Conservation (phyloP, 208 protist species). For the Wallacemonas rigidus region DNA sequence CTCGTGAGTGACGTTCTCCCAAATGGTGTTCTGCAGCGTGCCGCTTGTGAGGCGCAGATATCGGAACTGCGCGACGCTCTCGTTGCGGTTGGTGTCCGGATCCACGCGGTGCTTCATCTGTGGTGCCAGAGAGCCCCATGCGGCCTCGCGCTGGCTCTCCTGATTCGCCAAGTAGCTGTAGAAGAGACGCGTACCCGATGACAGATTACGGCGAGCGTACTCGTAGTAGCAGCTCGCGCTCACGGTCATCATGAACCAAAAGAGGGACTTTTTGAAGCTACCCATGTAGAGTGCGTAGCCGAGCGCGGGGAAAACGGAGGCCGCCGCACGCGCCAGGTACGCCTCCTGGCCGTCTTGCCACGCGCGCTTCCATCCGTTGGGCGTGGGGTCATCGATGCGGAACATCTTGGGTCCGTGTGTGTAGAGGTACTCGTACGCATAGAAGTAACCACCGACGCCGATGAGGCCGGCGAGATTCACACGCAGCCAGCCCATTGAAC, state of each 20-base stretch:
- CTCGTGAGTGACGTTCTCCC: constrained; percentile 79
- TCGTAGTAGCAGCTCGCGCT: constrained; percentile 64
- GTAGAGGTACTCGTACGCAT: constrained; percentile 89
- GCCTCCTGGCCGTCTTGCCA: constrained; percentile 76
- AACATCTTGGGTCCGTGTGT: constrained; percentile 75
- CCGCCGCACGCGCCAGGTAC: constrained; percentile 63
- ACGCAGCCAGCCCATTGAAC: constrained; percentile 55
- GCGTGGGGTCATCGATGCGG: constrained; percentile 69
- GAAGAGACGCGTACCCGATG: constrained; percentile 69
- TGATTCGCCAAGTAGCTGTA: constrained; percentile 77
- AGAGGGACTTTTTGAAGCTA: constrained; percentile 66
- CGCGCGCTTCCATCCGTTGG: constrained; percentile 72
- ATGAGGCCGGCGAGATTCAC: constrained; percentile 72
- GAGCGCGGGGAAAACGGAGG: constrained; percentile 69
- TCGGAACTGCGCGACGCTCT: constrained; percentile 70
- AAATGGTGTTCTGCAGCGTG: constrained; percentile 72
- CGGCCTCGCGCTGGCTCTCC: constrained; percentile 62
- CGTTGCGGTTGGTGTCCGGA: constrained; percentile 80
- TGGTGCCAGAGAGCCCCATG: constrained; percentile 68
- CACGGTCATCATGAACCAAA: constrained; percentile 62
- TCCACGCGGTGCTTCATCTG: constrained; percentile 69
- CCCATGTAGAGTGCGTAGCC: constrained; percentile 85
- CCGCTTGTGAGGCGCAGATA: constrained; percentile 77
- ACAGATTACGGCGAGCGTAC: constrained; percentile 67
- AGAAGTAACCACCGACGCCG: constrained; percentile 80